Base-by-base conservation (phyloP, 176 grass and related monocot species). In the Rhynchospora tenuis region DNA sequence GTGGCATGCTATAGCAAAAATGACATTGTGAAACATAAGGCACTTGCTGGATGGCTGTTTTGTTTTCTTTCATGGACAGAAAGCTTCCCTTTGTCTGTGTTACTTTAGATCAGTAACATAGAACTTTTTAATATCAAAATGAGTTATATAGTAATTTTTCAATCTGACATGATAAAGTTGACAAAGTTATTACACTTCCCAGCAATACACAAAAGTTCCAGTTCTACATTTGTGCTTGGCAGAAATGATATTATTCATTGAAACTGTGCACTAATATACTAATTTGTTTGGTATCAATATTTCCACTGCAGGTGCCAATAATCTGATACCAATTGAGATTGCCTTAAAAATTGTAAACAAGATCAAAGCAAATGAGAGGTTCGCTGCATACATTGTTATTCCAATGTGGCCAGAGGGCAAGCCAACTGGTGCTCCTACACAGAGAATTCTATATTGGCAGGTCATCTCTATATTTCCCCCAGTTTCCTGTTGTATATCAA, bases 331-430 rank as follows among this genome's bases (percentile, higher is more conserved):
- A 9, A 87, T 94, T 71, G 93, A 94, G 75, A 87, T 94, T 87
- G 90, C 90, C 28, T 85, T 94, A 42, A 92, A 94, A 90, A 94
- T 94, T 90, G 86, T 86, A 22, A 86, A 88, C 45, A 94, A 90
- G 59, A 94, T 94, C 12, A 88, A 90, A 62, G 82, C 85, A 1
- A 89, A 89, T 0, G 86, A 90, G 81, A 89, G 93, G 47, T 94
- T 92, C 80, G 89, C 93, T 33, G 93, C 85, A 0, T 94, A 94
- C 63, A 90, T 92, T 64, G 77, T 94, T 57, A 55, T 94, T 84
- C 93, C 93, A 70, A 94, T 94, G 93, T 94, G 93, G 93, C 93
- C 93, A 83, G 90, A 94, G 85, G 93, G 90, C 19, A 92, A 63
- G 59, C 93, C 93, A 5, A 89, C 81, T 0, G 72, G 89, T 46